Evolutionary conservation across 805 yeast species (phyloP), one percentile per base, ranked within the genome.

Genomic region (Starmerella vaccinii): DNA sequence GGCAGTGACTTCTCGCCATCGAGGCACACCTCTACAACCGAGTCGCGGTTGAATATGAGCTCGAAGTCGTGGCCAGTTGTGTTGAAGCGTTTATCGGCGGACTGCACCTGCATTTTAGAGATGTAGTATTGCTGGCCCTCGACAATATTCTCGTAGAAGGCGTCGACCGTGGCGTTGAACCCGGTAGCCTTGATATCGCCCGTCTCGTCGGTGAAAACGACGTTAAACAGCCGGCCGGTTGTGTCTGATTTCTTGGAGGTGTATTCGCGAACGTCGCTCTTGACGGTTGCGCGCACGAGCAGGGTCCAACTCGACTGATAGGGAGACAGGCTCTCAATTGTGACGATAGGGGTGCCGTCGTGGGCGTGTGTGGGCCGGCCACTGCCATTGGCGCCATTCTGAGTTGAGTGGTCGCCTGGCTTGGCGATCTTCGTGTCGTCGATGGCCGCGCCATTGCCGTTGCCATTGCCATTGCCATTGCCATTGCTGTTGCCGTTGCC

Each of bases 181-280:
- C 92, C 96, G 2, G 97, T 88, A 10, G 95, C 97, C 62, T 92
- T 77, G 59, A 92, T 92, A 70, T 92, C 97, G 61, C 92, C 95
- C 5, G 96, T 84, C 65, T 92, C 95, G 65, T 92, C 98, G 51
- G 90, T 69, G 52, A 92, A 79, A 59, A 87, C 86, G 27, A 87
- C 85, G 60, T 82, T 84, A 71, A 92, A 88, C 53, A 92, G 74
- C 66, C 85, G 84, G 49, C 98, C 98, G 56, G 82, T 86, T 60
- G 85, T 87, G 24, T 49, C 45, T 35, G 37, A 19, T 16, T 27
- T 23, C 46, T 45, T 42, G n/a, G 49, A 24, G 47, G 85, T 78
- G 90, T 90, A 92, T 33, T 85, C 84, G 66, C 86, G 81, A 59
- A 90, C 75, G 54, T 87, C 96, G 50, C 90, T 80, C 67, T 90